Evolutionary conservation across 495 filamentous ascomycete genomes (phyloP).

Genomic region (Lindgomyces ingoldianus): DNA sequence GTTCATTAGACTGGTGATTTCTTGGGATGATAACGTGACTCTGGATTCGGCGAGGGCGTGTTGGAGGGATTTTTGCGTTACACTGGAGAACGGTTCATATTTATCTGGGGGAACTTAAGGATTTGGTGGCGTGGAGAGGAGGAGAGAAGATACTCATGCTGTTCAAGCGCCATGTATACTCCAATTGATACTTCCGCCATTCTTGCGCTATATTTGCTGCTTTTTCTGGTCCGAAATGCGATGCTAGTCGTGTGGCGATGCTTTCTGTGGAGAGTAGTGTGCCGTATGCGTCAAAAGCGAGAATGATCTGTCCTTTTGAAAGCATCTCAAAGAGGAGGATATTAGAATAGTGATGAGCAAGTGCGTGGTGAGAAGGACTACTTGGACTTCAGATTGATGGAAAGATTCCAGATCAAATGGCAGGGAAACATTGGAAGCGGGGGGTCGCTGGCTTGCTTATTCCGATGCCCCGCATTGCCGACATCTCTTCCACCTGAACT

Average conservation of each 20-base stretch:
- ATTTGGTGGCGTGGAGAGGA: not conserved
- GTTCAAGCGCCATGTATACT: slow-evolving; percentile 81
- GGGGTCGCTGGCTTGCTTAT: not conserved
- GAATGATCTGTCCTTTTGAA: slow-evolving; percentile 45
- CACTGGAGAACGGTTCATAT: slow-evolving; percentile 64
- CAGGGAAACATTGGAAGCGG: no score
- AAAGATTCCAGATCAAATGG: no score
- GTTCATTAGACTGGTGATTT: slow-evolving; percentile 56
- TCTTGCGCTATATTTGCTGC: slow-evolving; percentile 57
- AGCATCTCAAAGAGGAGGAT: slow-evolving; percentile 1
- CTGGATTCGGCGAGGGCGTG: slow-evolving; percentile 64
- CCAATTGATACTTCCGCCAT: slow-evolving; percentile 68
- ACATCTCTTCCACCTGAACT: not conserved
- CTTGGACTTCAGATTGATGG: not conserved
- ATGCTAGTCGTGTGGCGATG: slow-evolving; percentile 56
- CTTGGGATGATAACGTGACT: slow-evolving; percentile 46
- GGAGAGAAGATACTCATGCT: slow-evolving; percentile 63
- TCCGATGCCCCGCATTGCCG: not conserved
- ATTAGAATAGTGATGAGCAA: no score
- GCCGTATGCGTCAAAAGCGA: slow-evolving; percentile 78
- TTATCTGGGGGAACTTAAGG: slow-evolving; percentile 4
- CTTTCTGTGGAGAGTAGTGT: slow-evolving; percentile 71
- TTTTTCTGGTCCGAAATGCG: slow-evolving; percentile 56
- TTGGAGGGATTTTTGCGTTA: slow-evolving; percentile 63
- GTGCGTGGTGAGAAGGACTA: no score